Evolutionary conservation across 257 asterid species (phyloP), one percentile per base, ranked within the genome.

Genomic region (Rauvolfia tetraphylla): DNA sequence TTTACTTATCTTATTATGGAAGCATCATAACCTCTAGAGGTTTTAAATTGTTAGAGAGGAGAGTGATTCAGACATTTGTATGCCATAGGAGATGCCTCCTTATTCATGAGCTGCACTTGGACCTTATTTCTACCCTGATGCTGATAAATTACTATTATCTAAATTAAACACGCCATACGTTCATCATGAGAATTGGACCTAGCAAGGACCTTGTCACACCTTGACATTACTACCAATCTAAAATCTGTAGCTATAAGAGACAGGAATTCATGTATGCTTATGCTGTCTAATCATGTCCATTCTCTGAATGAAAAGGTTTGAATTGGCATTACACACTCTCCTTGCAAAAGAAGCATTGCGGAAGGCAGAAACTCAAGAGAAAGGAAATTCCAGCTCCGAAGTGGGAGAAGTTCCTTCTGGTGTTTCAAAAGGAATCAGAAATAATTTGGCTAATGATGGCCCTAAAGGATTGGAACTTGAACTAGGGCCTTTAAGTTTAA

Each of bases 251-350:
- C 58, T 49, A 41, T 53, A 7, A 31, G 72, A 31, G 31, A 38
- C 18, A 34, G 49, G 67, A 33, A 57, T 62, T 53, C 17, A 9
- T 62, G 0, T 4, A 15, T 62, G 23, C 22, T 71, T 9, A 13
- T 17, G 39, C 51, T 10, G 56, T 53, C 76, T 78, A 25, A 78
- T 51, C 14, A 48, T 62, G 57, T 23, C 29, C 39, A 31, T 59
- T 53, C 31, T 62, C 62, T 61, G 51, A 62, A 66, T 61, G 61
- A 65, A 68, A 76, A 95, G 99, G 89, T 95, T 92, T 84, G 97
- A 92, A 83, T 91, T 95, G 82, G 99, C 98, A 18, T 78, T 90
- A 39, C 79, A 80, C 82, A 84, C 93, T 72, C 92, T 92, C 76
- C 87, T 90, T 66, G 91, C 94, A 17, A 95, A 89, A 87, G 86